Evolutionary conservation across 202 grass and related monocot species (phyloP).

Genomic region (Miscanthus sacchariflorus): DNA sequence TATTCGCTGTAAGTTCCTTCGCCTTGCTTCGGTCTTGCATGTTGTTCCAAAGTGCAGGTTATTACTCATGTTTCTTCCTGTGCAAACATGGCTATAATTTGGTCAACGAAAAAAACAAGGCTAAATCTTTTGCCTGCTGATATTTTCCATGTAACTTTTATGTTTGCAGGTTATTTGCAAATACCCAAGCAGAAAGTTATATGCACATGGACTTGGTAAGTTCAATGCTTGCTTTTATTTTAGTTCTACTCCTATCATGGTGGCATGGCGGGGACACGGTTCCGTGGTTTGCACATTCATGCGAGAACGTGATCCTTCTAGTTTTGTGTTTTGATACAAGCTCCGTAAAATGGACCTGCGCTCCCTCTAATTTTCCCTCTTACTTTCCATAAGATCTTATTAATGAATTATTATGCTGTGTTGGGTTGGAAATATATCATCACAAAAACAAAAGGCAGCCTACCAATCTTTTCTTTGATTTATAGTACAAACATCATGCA

Average conservation of each 20-base stretch:
- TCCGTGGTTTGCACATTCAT: neutral
- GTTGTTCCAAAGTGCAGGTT: neutral
- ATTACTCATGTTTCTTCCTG: constrained; percentile 13
- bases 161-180: constrained; percentile 70
- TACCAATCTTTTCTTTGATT: neutral
- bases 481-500: neutral
- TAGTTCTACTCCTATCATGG: neutral
- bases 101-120: neutral
- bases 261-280: neutral
- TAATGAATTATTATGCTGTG: neutral
- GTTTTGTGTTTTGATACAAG: constrained; percentile 18
- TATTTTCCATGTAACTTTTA: constrained; percentile 39
- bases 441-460: neutral
- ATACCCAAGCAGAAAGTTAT: constrained; percentile 64
- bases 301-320: neutral
- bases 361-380: neutral
- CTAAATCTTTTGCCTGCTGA: constrained; percentile 23
- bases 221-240: constrained; percentile 3
- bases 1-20: neutral
- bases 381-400: neutral
- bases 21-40: neutral
- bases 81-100: constrained; percentile 5
- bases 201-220: constrained; percentile 78
- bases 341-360: neutral
- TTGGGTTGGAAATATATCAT: constrained; percentile 18